Base-by-base conservation (phyloP, 2,329 filamentous ascomycete species). In the Hypoxylon rubiginosum region DNA sequence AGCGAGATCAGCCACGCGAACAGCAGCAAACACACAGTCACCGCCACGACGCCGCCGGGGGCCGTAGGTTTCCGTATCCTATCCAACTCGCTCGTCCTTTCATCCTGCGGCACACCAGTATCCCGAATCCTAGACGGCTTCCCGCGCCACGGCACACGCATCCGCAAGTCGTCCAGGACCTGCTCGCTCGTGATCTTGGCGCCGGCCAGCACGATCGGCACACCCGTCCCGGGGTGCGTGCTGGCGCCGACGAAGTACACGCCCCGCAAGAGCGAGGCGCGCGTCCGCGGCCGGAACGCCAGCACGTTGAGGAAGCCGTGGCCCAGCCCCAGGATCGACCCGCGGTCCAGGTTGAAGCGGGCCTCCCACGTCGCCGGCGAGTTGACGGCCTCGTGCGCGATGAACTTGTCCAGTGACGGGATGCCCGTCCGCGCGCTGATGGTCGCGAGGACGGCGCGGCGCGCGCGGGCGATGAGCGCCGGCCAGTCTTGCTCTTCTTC, bases 221-320 rank as follows among this genome's bases (percentile, higher is more conserved):
- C 91, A 0, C 91, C 91, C 0, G 91, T 93, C 1, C 91, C 91
- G 0, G 91, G 91, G 79, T 94, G 91, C 19, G 91, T 91, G 73
- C 88, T 91, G 1, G 91, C 91, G 34, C 91, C 91, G 0, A 93
- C 91, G 73, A 93, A 93, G 74, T 92, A 92, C 24, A 89, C 77
- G 2, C 82, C n/a, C n/a, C n/a, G n/a, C n/a, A n/a, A n/a, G 80
- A 11, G 79, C 69, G 17, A 90, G 32, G 90, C 81, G 68, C 82
- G 81, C 0, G 88, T 91, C 43, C 82, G 81, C 0, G 90, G 90
- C 1, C 90, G 81, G 81, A 92, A 92, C 34, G 84, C 84, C 0
- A 92, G 82, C 13, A 92, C 89, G 73, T 92, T 92, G 81, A 92
- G 91, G 81, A 94, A 93, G 30, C 85, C 87, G 79, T 93, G 91